phyloP scores from a whole-genome alignment of 257 asterid genomes.

The Rubia yunnanensis region DNA sequence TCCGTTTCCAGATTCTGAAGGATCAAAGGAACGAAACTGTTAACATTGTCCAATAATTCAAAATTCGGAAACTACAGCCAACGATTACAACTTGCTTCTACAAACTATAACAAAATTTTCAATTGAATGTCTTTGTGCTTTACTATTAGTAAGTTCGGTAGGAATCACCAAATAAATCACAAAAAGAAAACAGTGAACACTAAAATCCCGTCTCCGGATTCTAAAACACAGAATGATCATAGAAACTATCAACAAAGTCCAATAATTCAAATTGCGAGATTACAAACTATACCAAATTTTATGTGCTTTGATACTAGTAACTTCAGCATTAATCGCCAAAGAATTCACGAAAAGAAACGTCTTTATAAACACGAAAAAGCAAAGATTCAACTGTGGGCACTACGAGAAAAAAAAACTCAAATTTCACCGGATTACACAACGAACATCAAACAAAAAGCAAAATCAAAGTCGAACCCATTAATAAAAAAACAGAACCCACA shows the following conservation, averaged over 20 bases:
- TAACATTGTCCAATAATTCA: neutral
- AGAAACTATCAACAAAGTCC: no score
- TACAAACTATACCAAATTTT: no score
- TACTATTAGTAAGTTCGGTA: neutral
- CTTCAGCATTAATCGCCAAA: neutral
- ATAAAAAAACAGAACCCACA: constrained; percentile 2
- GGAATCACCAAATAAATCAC: neutral
- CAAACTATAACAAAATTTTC: neutral
- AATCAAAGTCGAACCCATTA: neutral
- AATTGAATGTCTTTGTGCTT: neutral
- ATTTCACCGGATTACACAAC: neutral
- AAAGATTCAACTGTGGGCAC: neutral
- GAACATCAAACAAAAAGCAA: neutral
- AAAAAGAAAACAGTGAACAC: neutral
- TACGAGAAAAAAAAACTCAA: neutral
- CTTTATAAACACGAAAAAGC: neutral
- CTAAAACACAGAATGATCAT: no score
- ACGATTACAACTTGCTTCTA: neutral
- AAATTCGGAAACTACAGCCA: neutral
- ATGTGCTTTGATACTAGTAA: no score
- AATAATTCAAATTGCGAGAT: no score
- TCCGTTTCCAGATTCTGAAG: constrained; percentile 65
- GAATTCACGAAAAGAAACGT: neutral
- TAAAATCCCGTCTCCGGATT: no score
- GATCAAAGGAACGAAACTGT: constrained; percentile 7